Evolutionary conservation across 345 rosid genomes (phyloP), one percentile per base, ranked within the genome.

Genomic region (Sisymbrium irio): DNA sequence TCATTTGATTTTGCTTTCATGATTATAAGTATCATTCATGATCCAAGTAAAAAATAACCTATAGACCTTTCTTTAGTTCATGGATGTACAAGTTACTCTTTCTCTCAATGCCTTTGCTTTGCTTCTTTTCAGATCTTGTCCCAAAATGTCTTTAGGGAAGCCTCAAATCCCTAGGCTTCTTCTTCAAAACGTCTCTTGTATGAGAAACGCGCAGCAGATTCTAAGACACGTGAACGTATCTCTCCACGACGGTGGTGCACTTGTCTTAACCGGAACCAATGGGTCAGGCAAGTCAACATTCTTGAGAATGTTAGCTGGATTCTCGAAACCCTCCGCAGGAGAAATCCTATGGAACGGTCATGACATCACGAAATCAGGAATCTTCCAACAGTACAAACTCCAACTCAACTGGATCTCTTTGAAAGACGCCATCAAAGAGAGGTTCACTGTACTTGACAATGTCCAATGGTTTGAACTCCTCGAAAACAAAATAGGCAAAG

Each of bases 321-420:
- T 94, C 83, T 77, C 90, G 58, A 79, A 75, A 63, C 96, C 98
- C 8, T 89, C 96, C 2, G 95, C 93, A 0, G 95, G 98, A 33
- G 85, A 91, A 75, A 86, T 94, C 63, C 96, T 89, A 22, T 91
- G 97, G 98, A 91, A 91, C 2, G 96, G 93, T 69, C 97, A 91
- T 15, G 89, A 94, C 66, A 76, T 91, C 50, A 88, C 90, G 0
- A 46, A 88, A 15, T 85, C 95, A 1, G 96, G 95, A 32, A 77
- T 91, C 46, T 94, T 91, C 77, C 95, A 91, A 7, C 98, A 94
- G 55, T 94, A 88, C 86, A 94, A 88, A 81, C 86, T 91, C 76
- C 97, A 89, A 59, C 90, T 94, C 53, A 89, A 94, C 51, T 94
- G 96, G 97, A 87, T 94, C 50, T 85, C 98, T 15, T 79, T 89